Percentiles rank a stretch among this genome's conserved stretches.
Evolutionary conservation across 768 basidiomycete species (phyloP).

Genomic region (Mycena maculata): DNA sequence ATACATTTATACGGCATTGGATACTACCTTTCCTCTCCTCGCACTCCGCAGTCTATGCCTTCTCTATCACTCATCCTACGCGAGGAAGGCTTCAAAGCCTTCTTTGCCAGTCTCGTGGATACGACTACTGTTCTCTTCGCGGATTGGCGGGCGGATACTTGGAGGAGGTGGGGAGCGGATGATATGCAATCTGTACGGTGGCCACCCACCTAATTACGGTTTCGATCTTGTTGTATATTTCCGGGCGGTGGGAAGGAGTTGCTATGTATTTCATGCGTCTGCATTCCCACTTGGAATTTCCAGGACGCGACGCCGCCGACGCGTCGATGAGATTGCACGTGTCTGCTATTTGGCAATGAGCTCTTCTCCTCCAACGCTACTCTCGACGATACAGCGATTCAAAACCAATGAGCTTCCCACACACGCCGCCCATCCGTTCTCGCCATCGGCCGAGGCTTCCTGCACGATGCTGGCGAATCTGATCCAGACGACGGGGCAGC

Average conservation of each 20-base stretch:
- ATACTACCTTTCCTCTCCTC: conserved; percentile 49
- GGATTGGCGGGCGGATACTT: conserved; percentile 53
- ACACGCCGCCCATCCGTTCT: conserved; percentile 58
- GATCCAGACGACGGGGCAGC: conserved; percentile 61
- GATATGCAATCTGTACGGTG: conserved; percentile 43
- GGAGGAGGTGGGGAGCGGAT: conserved; percentile 58
- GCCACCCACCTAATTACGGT: conserved; percentile 51
- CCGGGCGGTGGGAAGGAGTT: conserved; percentile 1
- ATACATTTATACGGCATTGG: conserved; percentile 65
- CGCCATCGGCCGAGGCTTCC: conserved; percentile 53
- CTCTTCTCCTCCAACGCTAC: conserved; percentile 48
- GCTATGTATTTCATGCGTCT: conserved; percentile 2
- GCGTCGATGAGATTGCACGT: conserved; percentile 16
- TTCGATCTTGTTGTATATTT: conserved; percentile 32
- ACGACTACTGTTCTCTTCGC: conserved; percentile 48
- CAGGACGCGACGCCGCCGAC: conserved; percentile 31
- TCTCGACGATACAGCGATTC: conserved; percentile 57
- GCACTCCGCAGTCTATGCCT: conserved; percentile 48
- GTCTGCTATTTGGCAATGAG: conserved; percentile 16
- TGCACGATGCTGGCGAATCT: conserved; percentile 61
- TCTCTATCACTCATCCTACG: conserved; percentile 54
- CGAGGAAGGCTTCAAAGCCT: conserved; percentile 55
- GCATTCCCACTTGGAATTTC: not conserved
- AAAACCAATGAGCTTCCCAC: conserved; percentile 50
- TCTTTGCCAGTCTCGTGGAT: conserved; percentile 51